phyloP scores from a whole-genome alignment of 495 filamentous ascomycete species.

The Penicillium macrosclerotiorum region DNA sequence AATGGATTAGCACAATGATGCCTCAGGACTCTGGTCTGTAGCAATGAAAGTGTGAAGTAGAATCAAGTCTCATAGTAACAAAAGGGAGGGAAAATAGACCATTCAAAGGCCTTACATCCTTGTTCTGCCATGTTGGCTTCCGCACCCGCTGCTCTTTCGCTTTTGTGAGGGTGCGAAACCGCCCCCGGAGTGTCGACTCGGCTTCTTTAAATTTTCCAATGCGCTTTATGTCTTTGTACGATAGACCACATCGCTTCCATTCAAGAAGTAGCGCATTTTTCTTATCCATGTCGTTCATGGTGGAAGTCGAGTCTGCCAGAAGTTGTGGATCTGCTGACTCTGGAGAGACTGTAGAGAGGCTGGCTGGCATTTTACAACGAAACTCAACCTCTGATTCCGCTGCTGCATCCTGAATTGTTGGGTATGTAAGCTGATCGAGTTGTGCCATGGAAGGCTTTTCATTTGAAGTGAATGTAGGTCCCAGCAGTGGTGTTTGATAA shows the following conservation, averaged over 20 bases:
- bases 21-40: not conserved
- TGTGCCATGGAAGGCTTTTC: too few relatives aligned
- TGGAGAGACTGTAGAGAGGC: not conserved
- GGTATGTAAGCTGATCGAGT: too few relatives aligned
- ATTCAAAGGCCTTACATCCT: slow-evolving; percentile 86
- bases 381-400: too few relatives aligned
- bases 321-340: not conserved
- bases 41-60: too few relatives aligned
- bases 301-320: too few relatives aligned
- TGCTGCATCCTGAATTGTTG: too few relatives aligned
- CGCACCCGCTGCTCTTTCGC: slow-evolving; percentile 67
- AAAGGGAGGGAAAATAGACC: slow-evolving; percentile 18
- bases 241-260: slow-evolving; percentile 61
- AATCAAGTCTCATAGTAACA: too few relatives aligned
- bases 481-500: too few relatives aligned
- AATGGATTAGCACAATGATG: not conserved
- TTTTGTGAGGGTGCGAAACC: slow-evolving; percentile 79
- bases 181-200: slow-evolving; percentile 82
- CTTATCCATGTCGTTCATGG: slow-evolving; percentile 23
- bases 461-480: too few relatives aligned
- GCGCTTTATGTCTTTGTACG: slow-evolving; percentile 76
- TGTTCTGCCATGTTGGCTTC: slow-evolving; percentile 72
- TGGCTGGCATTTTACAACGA: too few relatives aligned
- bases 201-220: slow-evolving; percentile 68
- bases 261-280: slow-evolving; percentile 66